Evolutionary conservation across 306 rosid species (phyloP), one percentile per base, ranked within the genome.

Genomic region (Argentina anserina): DNA sequence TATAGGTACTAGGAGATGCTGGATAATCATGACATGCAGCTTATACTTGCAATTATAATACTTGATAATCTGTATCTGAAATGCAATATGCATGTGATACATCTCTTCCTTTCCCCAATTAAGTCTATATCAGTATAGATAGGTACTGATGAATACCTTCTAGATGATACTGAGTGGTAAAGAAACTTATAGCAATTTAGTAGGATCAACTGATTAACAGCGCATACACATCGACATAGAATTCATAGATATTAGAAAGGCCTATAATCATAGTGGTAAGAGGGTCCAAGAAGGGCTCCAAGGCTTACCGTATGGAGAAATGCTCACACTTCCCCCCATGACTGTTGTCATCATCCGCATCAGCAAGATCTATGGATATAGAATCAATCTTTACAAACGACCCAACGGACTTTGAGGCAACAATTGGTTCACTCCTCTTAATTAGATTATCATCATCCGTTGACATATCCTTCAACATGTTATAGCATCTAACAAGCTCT

Each of bases 241-340:
- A 31, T 7, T 34, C 28, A 46, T 0, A 33, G 23, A 9, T 52
- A 14, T 25, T 41, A 65, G 18, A 17, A 75, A 75, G 25, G 53
- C 1, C 25, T 28, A 63, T 25, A 53, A 71, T 39, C 60, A 34
- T 21, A 1, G 7, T 45, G 42, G 67, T 5, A 56, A 49, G 28
- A 7, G 36, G 47, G 23, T 28, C 1, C 17, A 25, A 17, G 37
- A 70, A 70, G 64, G 59, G 37, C 58, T 56, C 64, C 47, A 77
- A 79, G 61, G 69, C 91, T 81, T 88, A 94, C 99, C 99, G 96
- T 65, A 94, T 91, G 1, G 96, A 86, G 80, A 94, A 94, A 81
- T 91, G 96, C 60, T 89, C 95, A 76, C 97, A 91, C 78, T 85
- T 88, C 40, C 77, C 89, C 20, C 66, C 85, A 83, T 81, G 76